Conservation (phyloP, 306 rosid species). For the Malus fusca region DNA sequence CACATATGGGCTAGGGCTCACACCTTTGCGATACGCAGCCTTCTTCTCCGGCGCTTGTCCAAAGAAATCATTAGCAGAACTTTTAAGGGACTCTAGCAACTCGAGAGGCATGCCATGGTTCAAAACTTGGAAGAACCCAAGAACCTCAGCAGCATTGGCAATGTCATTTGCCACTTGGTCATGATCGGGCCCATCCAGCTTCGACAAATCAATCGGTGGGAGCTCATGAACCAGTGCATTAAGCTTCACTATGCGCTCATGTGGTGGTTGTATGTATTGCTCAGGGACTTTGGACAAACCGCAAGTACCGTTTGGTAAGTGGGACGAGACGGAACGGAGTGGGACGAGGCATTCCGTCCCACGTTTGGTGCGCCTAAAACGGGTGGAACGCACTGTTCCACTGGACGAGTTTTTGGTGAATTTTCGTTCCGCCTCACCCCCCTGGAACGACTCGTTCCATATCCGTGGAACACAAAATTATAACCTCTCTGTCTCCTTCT, state of each 20-base stretch:
- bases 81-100: slow-evolving; percentile 37
- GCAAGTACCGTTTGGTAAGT: too few species aligned
- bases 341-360: too few species aligned
- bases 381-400: too few species aligned
- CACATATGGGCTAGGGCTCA: slow-evolving; percentile 31
- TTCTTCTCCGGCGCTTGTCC: slow-evolving; percentile 32
- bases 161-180: slow-evolving; percentile 35
- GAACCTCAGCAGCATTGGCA: slow-evolving; percentile 37
- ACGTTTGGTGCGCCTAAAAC: too few species aligned
- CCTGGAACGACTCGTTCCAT: too few species aligned
- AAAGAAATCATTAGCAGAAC: slow-evolving; percentile 43
- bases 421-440: too few species aligned
- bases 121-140: slow-evolving; percentile 59
- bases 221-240: slow-evolving; percentile 1
- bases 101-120: slow-evolving; percentile 52
- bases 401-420: too few species aligned
- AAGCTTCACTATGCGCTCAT: slow-evolving; percentile 34
- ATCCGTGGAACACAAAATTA: too few species aligned
- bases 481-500: too few species aligned
- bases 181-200: slow-evolving; percentile 40
- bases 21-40: slow-evolving; percentile 24
- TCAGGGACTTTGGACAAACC: slow-evolving; percentile 44
- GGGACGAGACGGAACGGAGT: too few species aligned
- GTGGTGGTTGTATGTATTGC: slow-evolving; percentile 43
- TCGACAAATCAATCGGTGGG: slow-evolving; percentile 44